These are phyloP conservation scores for Yamadazyma atmosphaerica DNA, from an alignment of 1,139 yeast genomes.

Conservation along the genomic window DNA sequence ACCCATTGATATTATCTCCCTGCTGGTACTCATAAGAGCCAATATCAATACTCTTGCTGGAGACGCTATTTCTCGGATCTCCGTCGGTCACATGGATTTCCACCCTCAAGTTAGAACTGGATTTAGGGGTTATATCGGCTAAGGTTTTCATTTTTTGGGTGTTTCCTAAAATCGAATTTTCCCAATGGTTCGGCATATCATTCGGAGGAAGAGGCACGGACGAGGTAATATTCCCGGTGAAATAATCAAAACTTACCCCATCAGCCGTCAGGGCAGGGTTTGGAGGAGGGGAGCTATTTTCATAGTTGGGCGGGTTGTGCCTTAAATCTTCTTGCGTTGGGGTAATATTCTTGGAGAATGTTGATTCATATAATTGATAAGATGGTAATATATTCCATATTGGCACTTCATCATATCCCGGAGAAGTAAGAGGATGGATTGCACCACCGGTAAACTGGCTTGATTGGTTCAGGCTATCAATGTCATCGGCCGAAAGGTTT, in stretches of 20 bases:
- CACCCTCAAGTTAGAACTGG: slow-evolving; percentile 29
- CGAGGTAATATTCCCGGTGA: slow-evolving; percentile 15
- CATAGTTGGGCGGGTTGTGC: slow-evolving; percentile 39
- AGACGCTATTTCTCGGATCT: slow-evolving; percentile 39
- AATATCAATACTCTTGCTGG: slow-evolving; percentile 26
- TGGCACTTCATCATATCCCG: slow-evolving; percentile 17
- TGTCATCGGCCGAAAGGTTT: slow-evolving; percentile 3
- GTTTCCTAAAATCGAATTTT: slow-evolving; percentile 43
- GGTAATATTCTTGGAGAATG: slow-evolving; percentile 36
- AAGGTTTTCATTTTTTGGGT: slow-evolving; percentile 41
- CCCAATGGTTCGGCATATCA: slow-evolving; percentile 30
- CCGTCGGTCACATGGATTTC: slow-evolving; percentile 36
- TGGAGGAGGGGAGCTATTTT: slow-evolving; percentile 10
- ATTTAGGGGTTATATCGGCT: slow-evolving; percentile 26
- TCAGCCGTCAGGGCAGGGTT: neutral
- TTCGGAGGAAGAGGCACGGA: slow-evolving; percentile 21
- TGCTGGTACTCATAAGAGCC: slow-evolving; percentile 44
- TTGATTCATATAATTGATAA: slow-evolving; percentile 42
- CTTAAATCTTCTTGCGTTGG: slow-evolving; percentile 35
- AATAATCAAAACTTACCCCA: slow-evolving; percentile 6
- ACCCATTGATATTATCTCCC: slow-evolving; percentile 59
- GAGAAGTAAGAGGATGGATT: slow-evolving; percentile 15
- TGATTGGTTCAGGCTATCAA: neutral
- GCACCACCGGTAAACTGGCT: neutral
- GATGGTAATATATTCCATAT: slow-evolving; percentile 42